phyloP scores from a whole-genome alignment of 495 filamentous ascomycete genomes.

The Tuber melanosporum region DNA sequence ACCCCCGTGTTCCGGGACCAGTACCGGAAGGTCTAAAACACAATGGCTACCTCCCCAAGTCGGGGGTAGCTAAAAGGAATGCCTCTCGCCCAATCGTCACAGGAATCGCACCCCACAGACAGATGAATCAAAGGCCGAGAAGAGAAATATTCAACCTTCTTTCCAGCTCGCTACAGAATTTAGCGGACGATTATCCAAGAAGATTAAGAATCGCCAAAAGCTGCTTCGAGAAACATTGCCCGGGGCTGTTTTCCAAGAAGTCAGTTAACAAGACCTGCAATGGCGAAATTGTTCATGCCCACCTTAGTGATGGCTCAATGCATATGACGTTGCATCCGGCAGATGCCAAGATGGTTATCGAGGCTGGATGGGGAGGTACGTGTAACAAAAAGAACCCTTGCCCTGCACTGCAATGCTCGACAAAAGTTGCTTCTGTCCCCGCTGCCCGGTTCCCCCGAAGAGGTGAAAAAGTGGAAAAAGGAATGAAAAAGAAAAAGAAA shows the following conservation, averaged over 20 bases:
- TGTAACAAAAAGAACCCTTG: constrained; percentile 9
- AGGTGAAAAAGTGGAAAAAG: background rate
- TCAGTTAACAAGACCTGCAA: constrained; percentile 59
- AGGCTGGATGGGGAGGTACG: constrained; percentile 68
- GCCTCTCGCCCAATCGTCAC: constrained; percentile 59
- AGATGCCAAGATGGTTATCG: constrained; percentile 68
- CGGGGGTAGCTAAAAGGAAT: constrained; percentile 52
- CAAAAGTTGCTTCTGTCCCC: constrained; percentile 1
- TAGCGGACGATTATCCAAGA: constrained; percentile 48
- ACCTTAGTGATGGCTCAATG: constrained; percentile 65
- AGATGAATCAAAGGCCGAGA: constrained; percentile 59
- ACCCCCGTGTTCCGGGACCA: constrained; percentile 48
- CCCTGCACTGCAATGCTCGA: constrained; percentile 5
- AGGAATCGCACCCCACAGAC: constrained; percentile 75
- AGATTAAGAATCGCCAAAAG: constrained; percentile 58
- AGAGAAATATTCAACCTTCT: constrained; percentile 48
- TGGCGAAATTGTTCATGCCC: constrained; percentile 76
- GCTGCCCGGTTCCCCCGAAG: background rate
- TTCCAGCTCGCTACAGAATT: constrained; percentile 50
- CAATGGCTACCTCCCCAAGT: constrained; percentile 47
- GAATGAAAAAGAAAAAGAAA: constrained; percentile 5
- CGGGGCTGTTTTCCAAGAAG: constrained; percentile 58
- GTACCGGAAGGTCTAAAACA: constrained; percentile 39
- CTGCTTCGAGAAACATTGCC: constrained; percentile 73
- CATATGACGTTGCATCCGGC: constrained; percentile 72